These are phyloP conservation scores for Entomortierella chlamydospora DNA, from an alignment of 192 early-diverging fungal genomes.

Conservation along the genomic window DNA sequence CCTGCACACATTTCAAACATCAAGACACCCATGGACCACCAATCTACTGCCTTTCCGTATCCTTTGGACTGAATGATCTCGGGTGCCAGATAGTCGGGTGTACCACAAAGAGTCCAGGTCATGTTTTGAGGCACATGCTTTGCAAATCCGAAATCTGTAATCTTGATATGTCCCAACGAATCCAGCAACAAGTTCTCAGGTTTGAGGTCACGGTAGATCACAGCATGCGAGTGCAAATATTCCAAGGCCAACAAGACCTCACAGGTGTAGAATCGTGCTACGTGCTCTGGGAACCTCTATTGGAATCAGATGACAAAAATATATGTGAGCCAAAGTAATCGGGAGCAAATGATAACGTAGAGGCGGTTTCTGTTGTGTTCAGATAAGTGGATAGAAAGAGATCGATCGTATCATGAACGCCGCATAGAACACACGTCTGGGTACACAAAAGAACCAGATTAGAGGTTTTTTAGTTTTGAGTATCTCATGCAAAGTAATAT, in stretches of 20 bases:
- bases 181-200: slow-evolving; percentile 89
- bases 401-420: no score
- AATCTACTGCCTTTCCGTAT: slow-evolving; percentile 93
- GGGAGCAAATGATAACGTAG: neutral
- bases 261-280: slow-evolving; percentile 90
- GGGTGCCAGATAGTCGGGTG: slow-evolving; percentile 88
- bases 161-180: slow-evolving; percentile 82
- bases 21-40: slow-evolving; percentile 94
- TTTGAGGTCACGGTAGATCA: slow-evolving; percentile 94
- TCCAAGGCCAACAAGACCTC: slow-evolving; percentile 92
- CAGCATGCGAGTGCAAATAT: slow-evolving; percentile 86
- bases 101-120: slow-evolving; percentile 89
- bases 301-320: slow-evolving; percentile 2
- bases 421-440: no score
- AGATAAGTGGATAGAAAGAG: no score
- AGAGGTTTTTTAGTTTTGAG: no score
- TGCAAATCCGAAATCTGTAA: slow-evolving; percentile 92
- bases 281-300: slow-evolving; percentile 84
- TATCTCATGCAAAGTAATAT: no score
- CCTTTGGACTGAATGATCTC: slow-evolving; percentile 95
- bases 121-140: slow-evolving; percentile 80
- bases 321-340: neutral
- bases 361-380: neutral
- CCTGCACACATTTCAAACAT: slow-evolving; percentile 97
- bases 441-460: no score